Percentiles rank a stretch among this genome's conserved stretches.
Evolutionary conservation across 257 asterid species (phyloP).

Genomic region (Jasminum sambac): DNA sequence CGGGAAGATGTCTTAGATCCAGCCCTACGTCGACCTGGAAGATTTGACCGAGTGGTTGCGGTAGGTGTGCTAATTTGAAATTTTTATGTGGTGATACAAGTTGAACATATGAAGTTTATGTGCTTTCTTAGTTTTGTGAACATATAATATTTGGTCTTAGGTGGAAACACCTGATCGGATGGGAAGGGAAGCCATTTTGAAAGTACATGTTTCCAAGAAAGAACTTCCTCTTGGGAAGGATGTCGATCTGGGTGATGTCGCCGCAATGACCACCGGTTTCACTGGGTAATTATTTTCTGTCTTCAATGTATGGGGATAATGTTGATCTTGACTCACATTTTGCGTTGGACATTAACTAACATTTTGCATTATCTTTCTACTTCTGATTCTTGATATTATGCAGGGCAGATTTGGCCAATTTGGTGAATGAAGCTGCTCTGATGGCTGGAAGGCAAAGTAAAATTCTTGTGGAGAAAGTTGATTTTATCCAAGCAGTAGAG

Average conservation of each 20-base stretch:
- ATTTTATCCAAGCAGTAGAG: slow-evolving; percentile 94
- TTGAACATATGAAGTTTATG: background rate
- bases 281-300: slow-evolving; percentile 68
- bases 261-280: slow-evolving; percentile 97
- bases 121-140: slow-evolving; percentile 11
- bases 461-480: slow-evolving; percentile 74
- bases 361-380: slow-evolving; percentile 14
- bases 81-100: slow-evolving; percentile 18
- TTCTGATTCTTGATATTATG: slow-evolving; percentile 33
- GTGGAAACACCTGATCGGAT: slow-evolving; percentile 96
- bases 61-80: slow-evolving; percentile 37
- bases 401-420: slow-evolving; percentile 99
- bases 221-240: slow-evolving; percentile 92
- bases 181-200: slow-evolving; percentile 94
- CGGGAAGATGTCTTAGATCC: slow-evolving; percentile 97
- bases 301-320: slow-evolving; percentile 16
- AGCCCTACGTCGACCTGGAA: slow-evolving; percentile 98
- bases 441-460: slow-evolving; percentile 91
- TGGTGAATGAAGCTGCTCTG: slow-evolving; percentile 98
- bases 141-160: slow-evolving; percentile 42
- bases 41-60: slow-evolving; percentile 97
- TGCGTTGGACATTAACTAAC: slow-evolving; percentile 19
- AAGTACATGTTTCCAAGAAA: slow-evolving; percentile 85
- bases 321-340: slow-evolving; percentile 11
- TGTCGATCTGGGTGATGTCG: slow-evolving; percentile 74